These are phyloP conservation scores for Lycium barbarum DNA, from an alignment of 257 asterid species.

Conservation along the genomic window DNA sequence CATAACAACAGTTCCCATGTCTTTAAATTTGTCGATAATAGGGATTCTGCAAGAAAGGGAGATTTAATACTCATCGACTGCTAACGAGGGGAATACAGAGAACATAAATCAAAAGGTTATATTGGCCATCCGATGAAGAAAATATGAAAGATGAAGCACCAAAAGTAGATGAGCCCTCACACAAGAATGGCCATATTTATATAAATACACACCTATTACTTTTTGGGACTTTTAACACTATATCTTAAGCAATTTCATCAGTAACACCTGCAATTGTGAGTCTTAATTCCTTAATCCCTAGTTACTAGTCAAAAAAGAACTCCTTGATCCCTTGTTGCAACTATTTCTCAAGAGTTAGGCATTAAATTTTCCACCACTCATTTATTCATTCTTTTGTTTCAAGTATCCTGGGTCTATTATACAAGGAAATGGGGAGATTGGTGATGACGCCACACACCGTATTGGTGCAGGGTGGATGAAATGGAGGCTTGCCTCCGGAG, in stretches of 20 bases:
- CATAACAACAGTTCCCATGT: conserved; percentile 97
- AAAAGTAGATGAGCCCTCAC: background rate
- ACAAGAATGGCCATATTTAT: background rate
- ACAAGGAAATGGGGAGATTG: no score
- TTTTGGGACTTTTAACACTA: background rate
- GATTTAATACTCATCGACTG: background rate
- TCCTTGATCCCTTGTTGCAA: background rate
- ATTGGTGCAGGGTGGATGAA: no score
- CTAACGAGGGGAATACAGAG: background rate
- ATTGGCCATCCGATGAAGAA: background rate
- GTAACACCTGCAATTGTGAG: background rate
- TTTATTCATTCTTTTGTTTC: background rate
- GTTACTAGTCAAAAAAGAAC: background rate
- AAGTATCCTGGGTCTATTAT: no score
- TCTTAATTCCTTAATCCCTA: background rate
- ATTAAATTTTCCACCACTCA: background rate
- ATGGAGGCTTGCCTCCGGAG: no score
- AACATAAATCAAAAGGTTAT: conserved; percentile 7
- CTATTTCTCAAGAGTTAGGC: background rate
- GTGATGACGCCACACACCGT: no score
- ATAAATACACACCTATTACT: background rate
- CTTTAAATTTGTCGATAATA: conserved; percentile 87
- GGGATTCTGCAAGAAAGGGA: conserved; percentile 65
- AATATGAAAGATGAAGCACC: background rate
- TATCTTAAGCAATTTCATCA: background rate